These are phyloP conservation scores for Raphanus raphanistrum DNA, from an alignment of 345 rosid genomes.

Conservation along the genomic window DNA sequence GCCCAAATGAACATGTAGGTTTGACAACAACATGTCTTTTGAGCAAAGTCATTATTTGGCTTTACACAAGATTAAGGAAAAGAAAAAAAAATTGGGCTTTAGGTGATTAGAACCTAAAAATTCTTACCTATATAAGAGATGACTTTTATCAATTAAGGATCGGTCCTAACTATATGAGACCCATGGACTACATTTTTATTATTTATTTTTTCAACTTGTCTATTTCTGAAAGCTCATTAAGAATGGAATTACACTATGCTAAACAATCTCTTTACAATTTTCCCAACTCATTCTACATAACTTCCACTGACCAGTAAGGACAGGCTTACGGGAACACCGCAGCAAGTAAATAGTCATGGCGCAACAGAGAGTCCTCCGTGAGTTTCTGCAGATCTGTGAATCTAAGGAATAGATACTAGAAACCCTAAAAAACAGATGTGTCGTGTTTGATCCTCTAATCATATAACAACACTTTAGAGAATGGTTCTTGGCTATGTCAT, in stretches of 20 bases:
- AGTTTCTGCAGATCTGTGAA: conserved; percentile 62
- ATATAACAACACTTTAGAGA: neutral
- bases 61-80: neutral
- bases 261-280: neutral
- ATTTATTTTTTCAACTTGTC: neutral
- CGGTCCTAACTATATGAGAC: neutral
- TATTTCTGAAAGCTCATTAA: neutral
- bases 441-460: conserved; percentile 43
- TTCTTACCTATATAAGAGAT: neutral
- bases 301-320: neutral
- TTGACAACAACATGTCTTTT: neutral
- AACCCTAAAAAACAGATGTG: conserved; percentile 59
- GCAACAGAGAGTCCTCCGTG: conserved; percentile 43
- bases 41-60: neutral
- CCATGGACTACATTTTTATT: neutral
- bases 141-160: neutral
- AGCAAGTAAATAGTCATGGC: conserved; percentile 42
- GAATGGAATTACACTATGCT: conserved; percentile 4
- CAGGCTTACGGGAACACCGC: too few species aligned
- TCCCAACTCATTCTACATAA: neutral
- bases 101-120: neutral
- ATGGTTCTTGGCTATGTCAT: conserved; percentile 7
- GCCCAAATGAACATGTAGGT: neutral
- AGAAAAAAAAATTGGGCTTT: neutral
- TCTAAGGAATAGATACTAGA: conserved; percentile 57